phyloP scores from a whole-genome alignment of 202 grass and related monocot species.

The Carex arenaria region DNA sequence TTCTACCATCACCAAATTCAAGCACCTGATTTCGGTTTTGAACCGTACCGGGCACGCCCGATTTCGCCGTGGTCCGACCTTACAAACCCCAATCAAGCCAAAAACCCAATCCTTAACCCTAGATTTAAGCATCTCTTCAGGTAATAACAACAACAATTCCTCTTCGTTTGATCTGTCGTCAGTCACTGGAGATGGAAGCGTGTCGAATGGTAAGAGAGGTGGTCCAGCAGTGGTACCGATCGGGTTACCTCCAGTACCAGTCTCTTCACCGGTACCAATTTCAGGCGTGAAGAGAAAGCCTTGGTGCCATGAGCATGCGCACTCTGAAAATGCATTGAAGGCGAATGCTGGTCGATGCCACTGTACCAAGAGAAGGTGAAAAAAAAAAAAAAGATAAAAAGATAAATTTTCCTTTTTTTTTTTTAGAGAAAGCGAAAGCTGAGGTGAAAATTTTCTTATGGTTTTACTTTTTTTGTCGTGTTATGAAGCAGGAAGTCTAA shows the following conservation, averaged over 20 bases:
- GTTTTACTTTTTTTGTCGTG: neutral
- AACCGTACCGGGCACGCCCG: slow-evolving; percentile 53
- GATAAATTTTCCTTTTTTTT: neutral
- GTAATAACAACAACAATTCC: slow-evolving; percentile 24
- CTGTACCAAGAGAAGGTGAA: slow-evolving; percentile 71
- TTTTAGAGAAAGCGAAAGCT: neutral
- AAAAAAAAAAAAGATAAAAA: no score
- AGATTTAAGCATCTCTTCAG: slow-evolving; percentile 23
- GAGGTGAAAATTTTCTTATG: neutral
- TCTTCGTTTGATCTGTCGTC: slow-evolving; percentile 27
- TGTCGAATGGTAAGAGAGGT: slow-evolving; percentile 24
- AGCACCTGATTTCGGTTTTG: slow-evolving; percentile 31
- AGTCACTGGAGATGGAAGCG: slow-evolving; percentile 49
- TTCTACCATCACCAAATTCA: slow-evolving; percentile 31
- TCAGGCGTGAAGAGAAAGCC: slow-evolving; percentile 3
- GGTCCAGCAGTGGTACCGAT: neutral
- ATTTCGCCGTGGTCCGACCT: slow-evolving; percentile 44
- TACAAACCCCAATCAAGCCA: neutral
- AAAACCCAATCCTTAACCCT: slow-evolving; percentile 8
- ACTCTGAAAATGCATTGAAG: slow-evolving; percentile 29
- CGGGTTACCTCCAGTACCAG: slow-evolving; percentile 29
- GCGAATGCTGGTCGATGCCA: slow-evolving; percentile 30
- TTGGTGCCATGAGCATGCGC: slow-evolving; percentile 32
- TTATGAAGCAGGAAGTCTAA: slow-evolving; percentile 32
- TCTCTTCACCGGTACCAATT: neutral